phyloP scores from a whole-genome alignment of 371 early-diverging fungal species.

The Rhizopus microsporus region DNA sequence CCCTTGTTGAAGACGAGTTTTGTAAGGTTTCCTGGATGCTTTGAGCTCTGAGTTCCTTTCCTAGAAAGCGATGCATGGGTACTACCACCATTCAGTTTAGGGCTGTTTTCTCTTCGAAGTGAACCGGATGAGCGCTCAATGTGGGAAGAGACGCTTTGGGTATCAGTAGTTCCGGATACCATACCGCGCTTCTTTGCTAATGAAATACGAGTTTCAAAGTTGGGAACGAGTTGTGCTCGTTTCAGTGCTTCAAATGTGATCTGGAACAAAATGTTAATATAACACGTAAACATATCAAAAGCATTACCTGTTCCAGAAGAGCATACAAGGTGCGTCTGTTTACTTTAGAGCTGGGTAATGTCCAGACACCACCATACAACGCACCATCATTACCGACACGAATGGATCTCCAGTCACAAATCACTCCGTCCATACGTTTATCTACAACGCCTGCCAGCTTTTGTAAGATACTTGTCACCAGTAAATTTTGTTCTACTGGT shows the following conservation, averaged over 20 bases:
- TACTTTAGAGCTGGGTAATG: constrained; percentile 36
- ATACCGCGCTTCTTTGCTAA: constrained; percentile 51
- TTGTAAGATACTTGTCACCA: constrained; percentile 52
- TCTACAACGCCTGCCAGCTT: constrained; percentile 53
- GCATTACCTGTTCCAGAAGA: constrained; percentile 41
- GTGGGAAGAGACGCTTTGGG: constrained; percentile 10
- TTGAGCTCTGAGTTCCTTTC: constrained; percentile 9
- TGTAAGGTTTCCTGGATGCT: constrained; percentile 16
- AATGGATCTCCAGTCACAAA: constrained; percentile 53
- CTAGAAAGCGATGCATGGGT: background rate
- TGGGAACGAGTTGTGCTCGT: constrained; percentile 52
- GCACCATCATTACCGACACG: constrained; percentile 48
- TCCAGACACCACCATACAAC: constrained; percentile 52
- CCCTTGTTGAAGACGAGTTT: constrained; percentile 42
- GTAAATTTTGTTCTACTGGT: constrained; percentile 48
- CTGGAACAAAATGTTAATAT: constrained; percentile 4
- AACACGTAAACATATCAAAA: background rate
- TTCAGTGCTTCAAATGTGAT: constrained; percentile 54
- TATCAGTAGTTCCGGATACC: constrained; percentile 8
- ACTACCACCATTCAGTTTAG: background rate
- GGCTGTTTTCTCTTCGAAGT: constrained; percentile 9
- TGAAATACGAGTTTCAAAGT: constrained; percentile 53
- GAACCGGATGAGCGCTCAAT: constrained; percentile 13
- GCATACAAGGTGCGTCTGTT: constrained; percentile 48
- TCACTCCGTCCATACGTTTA: constrained; percentile 50